phyloP scores from a whole-genome alignment of 73 alveolate species.

The Tetrahymena malaccensis region DNA sequence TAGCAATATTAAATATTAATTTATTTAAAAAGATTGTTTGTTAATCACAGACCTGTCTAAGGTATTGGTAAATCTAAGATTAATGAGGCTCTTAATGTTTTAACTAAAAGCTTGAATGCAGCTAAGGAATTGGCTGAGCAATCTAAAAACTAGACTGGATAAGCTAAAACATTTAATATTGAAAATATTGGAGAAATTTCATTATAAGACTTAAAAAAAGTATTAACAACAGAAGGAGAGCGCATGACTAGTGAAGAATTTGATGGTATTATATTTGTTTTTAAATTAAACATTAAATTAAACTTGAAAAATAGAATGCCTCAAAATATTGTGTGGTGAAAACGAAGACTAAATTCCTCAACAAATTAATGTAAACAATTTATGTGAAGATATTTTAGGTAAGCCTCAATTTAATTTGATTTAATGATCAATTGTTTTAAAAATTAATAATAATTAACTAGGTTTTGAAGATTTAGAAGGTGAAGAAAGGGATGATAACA shows the following conservation, averaged over 20 bases:
- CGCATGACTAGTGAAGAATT: constrained; percentile 21
- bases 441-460: neutral
- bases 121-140: constrained; percentile 68
- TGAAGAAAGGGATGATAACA: neutral
- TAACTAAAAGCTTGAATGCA: constrained; percentile 41
- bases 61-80: constrained; percentile 89
- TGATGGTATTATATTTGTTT: neutral
- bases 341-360: constrained; percentile 6
- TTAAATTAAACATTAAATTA: neutral
- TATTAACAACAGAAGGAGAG: constrained; percentile 12
- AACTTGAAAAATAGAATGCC: neutral
- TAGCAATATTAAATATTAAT: too few relatives aligned
- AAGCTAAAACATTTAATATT: neutral
- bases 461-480: neutral
- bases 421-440: neutral
- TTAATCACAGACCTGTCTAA: constrained; percentile 95
- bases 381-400: constrained; percentile 33
- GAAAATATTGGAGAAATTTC: neutral
- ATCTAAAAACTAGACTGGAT: neutral
- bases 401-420: neutral
- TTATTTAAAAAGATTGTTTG: constrained; percentile 45
- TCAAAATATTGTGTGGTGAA: neutral
- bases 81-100: constrained; percentile 71
- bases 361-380: constrained; percentile 1
- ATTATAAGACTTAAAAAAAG: neutral